Percentiles rank a stretch among this genome's conserved stretches.
These are phyloP conservation scores for Fraxinus excelsior DNA, from an alignment of 257 asterid species.

Conservation along the genomic window DNA sequence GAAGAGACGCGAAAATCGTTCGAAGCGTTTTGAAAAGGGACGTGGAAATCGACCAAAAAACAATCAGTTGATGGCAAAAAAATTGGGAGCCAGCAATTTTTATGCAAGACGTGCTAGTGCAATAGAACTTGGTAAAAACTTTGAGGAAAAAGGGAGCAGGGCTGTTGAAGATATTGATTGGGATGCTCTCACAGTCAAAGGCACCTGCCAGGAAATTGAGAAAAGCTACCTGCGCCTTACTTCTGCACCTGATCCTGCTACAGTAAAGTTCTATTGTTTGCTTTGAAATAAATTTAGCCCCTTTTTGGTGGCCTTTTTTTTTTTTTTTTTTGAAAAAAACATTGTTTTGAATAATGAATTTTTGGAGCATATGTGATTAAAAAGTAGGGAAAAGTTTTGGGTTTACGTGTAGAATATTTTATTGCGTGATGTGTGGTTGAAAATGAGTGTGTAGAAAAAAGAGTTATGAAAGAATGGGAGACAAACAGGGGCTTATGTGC, in stretches of 20 bases:
- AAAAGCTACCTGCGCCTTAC: conserved; percentile 97
- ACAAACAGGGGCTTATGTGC: not conserved
- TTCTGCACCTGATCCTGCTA: conserved; percentile 97
- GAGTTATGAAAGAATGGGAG: no score
- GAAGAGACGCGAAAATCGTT: conserved; percentile 85
- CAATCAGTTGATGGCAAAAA: conserved; percentile 47
- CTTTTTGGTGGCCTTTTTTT: no score
- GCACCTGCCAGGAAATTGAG: conserved; percentile 94
- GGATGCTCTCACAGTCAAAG: conserved; percentile 94
- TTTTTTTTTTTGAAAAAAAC: no score
- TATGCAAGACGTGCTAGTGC: conserved; percentile 71
- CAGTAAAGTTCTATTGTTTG: conserved; percentile 52
- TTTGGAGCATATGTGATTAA: no score
- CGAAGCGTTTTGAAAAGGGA: conserved; percentile 90
- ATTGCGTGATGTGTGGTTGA: no score
- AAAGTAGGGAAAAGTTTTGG: no score
- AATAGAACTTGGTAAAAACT: conserved; percentile 55
- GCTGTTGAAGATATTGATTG: conserved; percentile 99
- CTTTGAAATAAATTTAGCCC: conserved; percentile 10
- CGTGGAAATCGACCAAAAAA: conserved; percentile 57
- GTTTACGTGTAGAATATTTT: no score
- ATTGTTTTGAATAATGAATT: no score
- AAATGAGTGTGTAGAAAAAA: no score
- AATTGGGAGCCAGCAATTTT: conserved; percentile 46
- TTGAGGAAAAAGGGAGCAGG: conserved; percentile 73